Conservation (phyloP, 148 eudicot genomes). For the Chenopodium formosanum region DNA sequence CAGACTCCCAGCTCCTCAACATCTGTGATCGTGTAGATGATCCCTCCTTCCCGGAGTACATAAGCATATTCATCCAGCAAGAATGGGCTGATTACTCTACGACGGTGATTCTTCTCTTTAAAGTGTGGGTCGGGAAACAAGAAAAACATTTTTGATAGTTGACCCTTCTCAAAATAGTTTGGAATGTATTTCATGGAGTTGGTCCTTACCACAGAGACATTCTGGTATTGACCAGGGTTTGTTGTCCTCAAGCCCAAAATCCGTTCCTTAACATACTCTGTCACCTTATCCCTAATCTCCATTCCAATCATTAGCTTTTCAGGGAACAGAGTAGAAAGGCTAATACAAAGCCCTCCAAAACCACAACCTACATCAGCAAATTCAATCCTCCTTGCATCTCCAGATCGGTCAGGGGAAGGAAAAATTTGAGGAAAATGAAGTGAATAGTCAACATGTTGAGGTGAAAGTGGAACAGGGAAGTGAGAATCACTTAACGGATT, state of each 20-base stretch:
- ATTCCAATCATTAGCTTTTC: slow-evolving; percentile 89
- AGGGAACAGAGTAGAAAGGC: slow-evolving; percentile 73
- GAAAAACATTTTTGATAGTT: slow-evolving; percentile 88
- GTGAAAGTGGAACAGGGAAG: slow-evolving; percentile 82
- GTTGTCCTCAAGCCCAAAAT: slow-evolving; percentile 60
- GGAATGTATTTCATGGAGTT: slow-evolving; percentile 98
- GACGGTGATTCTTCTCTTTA: slow-evolving; percentile 92
- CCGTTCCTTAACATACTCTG: slow-evolving; percentile 89
- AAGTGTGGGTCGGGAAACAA: slow-evolving; percentile 95
- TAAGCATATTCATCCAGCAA: slow-evolving; percentile 91
- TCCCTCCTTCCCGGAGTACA: slow-evolving; percentile 74
- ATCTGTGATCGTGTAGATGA: slow-evolving; percentile 84
- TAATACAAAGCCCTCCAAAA: slow-evolving; percentile 86
- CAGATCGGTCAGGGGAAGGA: slow-evolving; percentile 32
- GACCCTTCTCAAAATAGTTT: slow-evolving; percentile 81
- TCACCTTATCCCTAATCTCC: slow-evolving; percentile 93
- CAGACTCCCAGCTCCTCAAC: slow-evolving; percentile 94
- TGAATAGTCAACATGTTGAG: slow-evolving; percentile 69
- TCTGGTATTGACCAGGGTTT: slow-evolving; percentile 74
- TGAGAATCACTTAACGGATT: slow-evolving; percentile 94
- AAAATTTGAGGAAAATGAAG: slow-evolving; percentile 60
- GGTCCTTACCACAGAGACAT: slow-evolving; percentile 80
- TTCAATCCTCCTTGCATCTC: slow-evolving; percentile 49
- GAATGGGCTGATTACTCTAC: slow-evolving; percentile 75
- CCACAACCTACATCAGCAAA: slow-evolving; percentile 97